Conservation (phyloP, 345 rosid species). For the Physaria fendleri region DNA sequence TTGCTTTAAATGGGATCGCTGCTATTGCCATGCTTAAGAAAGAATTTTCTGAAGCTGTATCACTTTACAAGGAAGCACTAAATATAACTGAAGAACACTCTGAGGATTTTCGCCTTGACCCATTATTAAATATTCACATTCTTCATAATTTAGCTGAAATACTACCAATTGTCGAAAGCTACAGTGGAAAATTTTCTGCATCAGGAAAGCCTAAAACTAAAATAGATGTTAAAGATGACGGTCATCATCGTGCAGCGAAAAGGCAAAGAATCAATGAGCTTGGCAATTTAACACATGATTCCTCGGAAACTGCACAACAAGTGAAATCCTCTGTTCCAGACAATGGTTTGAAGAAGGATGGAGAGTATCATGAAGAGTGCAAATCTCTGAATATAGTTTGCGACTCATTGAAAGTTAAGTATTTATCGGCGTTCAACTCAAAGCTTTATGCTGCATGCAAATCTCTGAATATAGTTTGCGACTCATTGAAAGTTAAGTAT, state of each 20-base stretch:
- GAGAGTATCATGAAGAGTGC: slow-evolving; percentile 31
- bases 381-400: slow-evolving; percentile 42
- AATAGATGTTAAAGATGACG: slow-evolving; percentile 33
- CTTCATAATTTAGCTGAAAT: slow-evolving; percentile 84
- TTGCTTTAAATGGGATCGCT: slow-evolving; percentile 93
- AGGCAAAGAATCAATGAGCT: slow-evolving; percentile 37
- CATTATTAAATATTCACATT: slow-evolving; percentile 83
- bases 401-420: slow-evolving; percentile 63
- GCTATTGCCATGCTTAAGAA: slow-evolving; percentile 80
- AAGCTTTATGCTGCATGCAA: slow-evolving; percentile 54
- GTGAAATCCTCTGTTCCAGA: slow-evolving; percentile 14
- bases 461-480: slow-evolving; percentile 47
- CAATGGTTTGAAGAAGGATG: slow-evolving; percentile 29
- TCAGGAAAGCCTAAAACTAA: slow-evolving; percentile 32
- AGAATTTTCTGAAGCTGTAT: slow-evolving; percentile 53
- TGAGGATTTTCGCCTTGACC: slow-evolving; percentile 85
- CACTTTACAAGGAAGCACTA: slow-evolving; percentile 74
- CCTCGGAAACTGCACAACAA: slow-evolving; percentile 20
- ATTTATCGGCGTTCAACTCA: slow-evolving; percentile 57
- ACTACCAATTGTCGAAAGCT: slow-evolving; percentile 39
- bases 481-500: slow-evolving; percentile 63
- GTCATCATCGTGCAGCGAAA: slow-evolving; percentile 38
- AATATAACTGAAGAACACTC: slow-evolving; percentile 54
- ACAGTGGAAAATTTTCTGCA: slow-evolving; percentile 23
- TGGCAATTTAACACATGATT: slow-evolving; percentile 23